phyloP scores from a whole-genome alignment of 2,329 filamentous ascomycete genomes.

The Clonostachys rosea region DNA sequence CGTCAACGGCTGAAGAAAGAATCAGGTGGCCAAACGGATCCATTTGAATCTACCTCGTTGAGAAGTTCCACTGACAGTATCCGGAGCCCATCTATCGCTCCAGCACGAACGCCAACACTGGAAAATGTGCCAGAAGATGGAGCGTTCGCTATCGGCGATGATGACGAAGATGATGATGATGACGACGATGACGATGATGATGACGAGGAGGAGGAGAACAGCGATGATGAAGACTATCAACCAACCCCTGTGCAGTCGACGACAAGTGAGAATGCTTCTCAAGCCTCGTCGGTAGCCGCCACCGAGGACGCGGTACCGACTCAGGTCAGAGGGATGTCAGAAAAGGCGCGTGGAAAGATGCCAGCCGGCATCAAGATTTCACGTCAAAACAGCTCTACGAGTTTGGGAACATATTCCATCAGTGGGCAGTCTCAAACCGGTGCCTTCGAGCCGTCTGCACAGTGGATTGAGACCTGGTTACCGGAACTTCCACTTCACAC shows the following conservation, averaged over 20 bases:
- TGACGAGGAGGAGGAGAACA: slow-evolving; percentile 51
- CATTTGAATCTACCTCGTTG: slow-evolving; percentile 40
- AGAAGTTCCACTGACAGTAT: slow-evolving; percentile 65
- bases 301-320: slow-evolving; percentile 75
- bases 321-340: slow-evolving; percentile 88
- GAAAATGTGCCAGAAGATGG: slow-evolving; percentile 53
- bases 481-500: slow-evolving; percentile 86
- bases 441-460: slow-evolving; percentile 71
- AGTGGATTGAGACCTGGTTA: slow-evolving; percentile 95
- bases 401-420: slow-evolving; percentile 62
- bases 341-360: slow-evolving; percentile 95
- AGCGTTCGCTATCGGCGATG: slow-evolving; percentile 85
- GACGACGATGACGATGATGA: slow-evolving; percentile 41
- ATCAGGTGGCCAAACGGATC: slow-evolving; percentile 41
- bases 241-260: slow-evolving; percentile 60
- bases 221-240: slow-evolving; percentile 39
- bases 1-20: slow-evolving; percentile 69
- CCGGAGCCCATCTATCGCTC: slow-evolving; percentile 47
- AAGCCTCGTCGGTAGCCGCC: slow-evolving; percentile 63
- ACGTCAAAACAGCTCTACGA: slow-evolving; percentile 83
- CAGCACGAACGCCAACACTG: slow-evolving; percentile 15
- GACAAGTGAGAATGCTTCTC: slow-evolving; percentile 56
- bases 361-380: slow-evolving; percentile 81
- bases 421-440: slow-evolving; percentile 50
- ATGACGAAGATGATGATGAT: slow-evolving; percentile 59